Evolutionary conservation across 2,329 filamentous ascomycete genomes (phyloP), one percentile per base, ranked within the genome.

Genomic region (Fusarium phyllophilum): DNA sequence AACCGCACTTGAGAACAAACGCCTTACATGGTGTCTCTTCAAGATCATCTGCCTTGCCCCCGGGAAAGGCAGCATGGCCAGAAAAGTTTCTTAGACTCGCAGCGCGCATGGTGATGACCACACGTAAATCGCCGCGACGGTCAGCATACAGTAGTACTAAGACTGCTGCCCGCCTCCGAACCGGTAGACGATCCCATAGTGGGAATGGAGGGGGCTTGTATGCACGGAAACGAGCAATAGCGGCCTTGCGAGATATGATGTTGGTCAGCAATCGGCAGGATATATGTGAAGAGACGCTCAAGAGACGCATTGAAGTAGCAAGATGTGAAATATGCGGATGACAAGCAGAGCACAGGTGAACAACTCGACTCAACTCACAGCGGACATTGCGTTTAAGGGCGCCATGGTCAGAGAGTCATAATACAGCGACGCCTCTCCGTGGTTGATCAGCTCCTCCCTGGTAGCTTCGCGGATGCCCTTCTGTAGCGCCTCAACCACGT

Each of bases 71-170:
- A 29, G 94, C 95, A 79, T 97, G 94, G 31, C 94, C 94, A n/a
- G 93, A 94, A 83, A 91, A 93, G 78, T 86, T 92, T 65, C 90
- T 85, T 75, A 93, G 81, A 46, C 85, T 89, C 24, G 89, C 86
- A 22, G 91, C 90, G 57, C 91, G 88, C 88, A 92, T 92, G 22
- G 91, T 93, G 68, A 93, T 86, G 38, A 93, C 91, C 57, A 92
- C 89, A 24, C 90, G 89, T 67, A 98, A 85, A 75, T 97, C 93
- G 45, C 96, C 96, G 71, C 88, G 86, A 48, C 89, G 88, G 82
- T 98, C 96, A 41, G 95, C 94, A 81, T 96, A 98, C 4, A 98
- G 88, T 59, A 98, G 88, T 55, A 98, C 88, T 61, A 98, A 85
- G 45, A 98, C 96, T 31, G 96, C 95, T 20, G 96, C 96, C 74